phyloP scores from a whole-genome alignment of 2,329 filamentous ascomycete species.

The Hypocrella siamensis region DNA sequence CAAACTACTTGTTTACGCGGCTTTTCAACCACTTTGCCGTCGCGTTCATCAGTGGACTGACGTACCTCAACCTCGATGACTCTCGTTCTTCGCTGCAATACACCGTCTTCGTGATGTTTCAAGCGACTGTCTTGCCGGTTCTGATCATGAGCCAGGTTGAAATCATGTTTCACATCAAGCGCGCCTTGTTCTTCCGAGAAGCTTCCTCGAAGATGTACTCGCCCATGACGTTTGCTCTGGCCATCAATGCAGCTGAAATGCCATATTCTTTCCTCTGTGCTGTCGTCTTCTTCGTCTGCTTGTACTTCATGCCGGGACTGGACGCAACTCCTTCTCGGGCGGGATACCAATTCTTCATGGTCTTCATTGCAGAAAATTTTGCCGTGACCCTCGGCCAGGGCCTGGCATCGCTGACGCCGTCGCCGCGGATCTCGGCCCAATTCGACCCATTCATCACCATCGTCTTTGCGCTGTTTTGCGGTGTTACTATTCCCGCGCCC shows the following conservation, averaged over 20 bases:
- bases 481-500: slow-evolving; percentile 64
- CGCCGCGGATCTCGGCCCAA: slow-evolving; percentile 62
- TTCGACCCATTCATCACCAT: slow-evolving; percentile 74
- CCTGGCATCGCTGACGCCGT: slow-evolving; percentile 62
- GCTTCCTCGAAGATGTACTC: slow-evolving; percentile 76
- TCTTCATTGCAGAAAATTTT: slow-evolving; percentile 73
- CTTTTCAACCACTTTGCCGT: slow-evolving; percentile 75
- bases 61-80: slow-evolving; percentile 63
- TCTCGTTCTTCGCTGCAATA: slow-evolving; percentile 67
- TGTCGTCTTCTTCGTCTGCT: slow-evolving; percentile 62
- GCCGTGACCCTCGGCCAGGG: slow-evolving; percentile 65
- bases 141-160: slow-evolving; percentile 75
- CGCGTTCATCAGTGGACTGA: slow-evolving; percentile 62
- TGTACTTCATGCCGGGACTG: slow-evolving; percentile 77
- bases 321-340: slow-evolving; percentile 46
- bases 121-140: slow-evolving; percentile 69
- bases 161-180: slow-evolving; percentile 61
- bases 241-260: slow-evolving; percentile 70
- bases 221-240: slow-evolving; percentile 59
- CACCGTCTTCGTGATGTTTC: slow-evolving; percentile 81
- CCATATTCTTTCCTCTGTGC: slow-evolving; percentile 73
- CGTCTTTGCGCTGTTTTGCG: slow-evolving; percentile 73
- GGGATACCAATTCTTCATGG: slow-evolving; percentile 76
- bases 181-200: slow-evolving; percentile 76
- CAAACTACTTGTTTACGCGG: slow-evolving; percentile 79